Evolutionary conservation across 306 rosid species (phyloP).

Genomic region (Ochetophila trinervis): DNA sequence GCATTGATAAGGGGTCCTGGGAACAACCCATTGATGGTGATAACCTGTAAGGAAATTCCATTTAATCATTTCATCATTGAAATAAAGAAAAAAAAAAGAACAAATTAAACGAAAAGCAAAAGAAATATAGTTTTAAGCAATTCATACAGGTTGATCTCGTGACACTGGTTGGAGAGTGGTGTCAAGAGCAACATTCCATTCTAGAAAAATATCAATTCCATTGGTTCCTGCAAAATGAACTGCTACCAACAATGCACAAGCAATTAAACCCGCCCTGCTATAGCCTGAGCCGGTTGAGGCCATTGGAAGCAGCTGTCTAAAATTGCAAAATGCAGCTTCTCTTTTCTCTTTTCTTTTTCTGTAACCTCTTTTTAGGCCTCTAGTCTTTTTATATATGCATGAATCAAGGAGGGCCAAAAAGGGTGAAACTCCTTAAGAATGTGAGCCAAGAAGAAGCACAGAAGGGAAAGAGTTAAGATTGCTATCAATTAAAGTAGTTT

Average conservation of each 20-base stretch:
- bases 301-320: constrained; percentile 17
- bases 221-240: constrained; percentile 23
- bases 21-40: constrained; percentile 72
- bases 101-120: not conserved
- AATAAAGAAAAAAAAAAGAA: not conserved
- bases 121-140: too few species aligned
- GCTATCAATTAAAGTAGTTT: not conserved
- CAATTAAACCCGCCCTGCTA: not conserved
- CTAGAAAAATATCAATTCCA: constrained; percentile 44
- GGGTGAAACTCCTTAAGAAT: constrained; percentile 25
- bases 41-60: constrained; percentile 40
- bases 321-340: not conserved
- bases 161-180: constrained; percentile 33
- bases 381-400: constrained; percentile 1
- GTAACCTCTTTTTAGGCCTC: not conserved
- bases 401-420: constrained; percentile 1
- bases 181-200: constrained; percentile 42
- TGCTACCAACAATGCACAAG: constrained; percentile 5
- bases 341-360: not conserved
- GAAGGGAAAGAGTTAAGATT: constrained; percentile 1
- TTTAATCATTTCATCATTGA: not conserved
- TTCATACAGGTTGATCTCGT: constrained; percentile 43
- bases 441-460: constrained; percentile 3
- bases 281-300: constrained; percentile 10
- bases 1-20: constrained; percentile 83